Evolutionary conservation across 164 flowering plant species (phyloP).

Genomic region (Echeveria elegans): DNA sequence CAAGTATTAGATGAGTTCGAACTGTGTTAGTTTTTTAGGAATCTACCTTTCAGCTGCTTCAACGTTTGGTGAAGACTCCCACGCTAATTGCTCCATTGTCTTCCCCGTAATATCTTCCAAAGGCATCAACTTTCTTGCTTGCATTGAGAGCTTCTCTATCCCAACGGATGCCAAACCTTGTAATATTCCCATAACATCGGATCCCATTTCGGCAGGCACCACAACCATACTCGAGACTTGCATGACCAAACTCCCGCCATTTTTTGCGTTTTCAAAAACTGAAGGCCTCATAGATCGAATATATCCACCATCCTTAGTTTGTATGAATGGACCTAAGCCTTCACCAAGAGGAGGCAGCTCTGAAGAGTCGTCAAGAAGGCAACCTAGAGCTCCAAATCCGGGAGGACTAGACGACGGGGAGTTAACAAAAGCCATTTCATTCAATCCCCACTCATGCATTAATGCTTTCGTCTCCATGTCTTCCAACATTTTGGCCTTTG

Average conservation of each 20-base stretch:
- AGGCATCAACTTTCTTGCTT: slow-evolving; percentile 88
- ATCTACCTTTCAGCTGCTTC: slow-evolving; percentile 65
- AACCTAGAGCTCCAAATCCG: slow-evolving; percentile 67
- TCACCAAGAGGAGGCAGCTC: slow-evolving; percentile 76
- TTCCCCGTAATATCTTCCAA: slow-evolving; percentile 85
- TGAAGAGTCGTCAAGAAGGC: slow-evolving; percentile 45
- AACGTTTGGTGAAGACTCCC: slow-evolving; percentile 53
- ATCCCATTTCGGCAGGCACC: slow-evolving; percentile 95
- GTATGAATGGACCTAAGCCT: slow-evolving; percentile 73
- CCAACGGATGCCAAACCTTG: slow-evolving; percentile 81
- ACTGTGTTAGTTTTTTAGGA: background rate
- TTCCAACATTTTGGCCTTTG: slow-evolving; percentile 61
- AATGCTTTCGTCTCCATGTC: slow-evolving; percentile 73
- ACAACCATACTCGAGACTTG: slow-evolving; percentile 92
- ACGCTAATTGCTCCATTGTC: slow-evolving; percentile 76
- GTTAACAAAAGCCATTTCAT: slow-evolving; percentile 60
- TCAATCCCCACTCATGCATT: slow-evolving; percentile 92
- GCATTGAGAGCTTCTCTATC: slow-evolving; percentile 83
- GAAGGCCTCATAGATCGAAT: slow-evolving; percentile 84
- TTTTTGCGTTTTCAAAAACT: slow-evolving; percentile 53
- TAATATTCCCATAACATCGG: slow-evolving; percentile 69
- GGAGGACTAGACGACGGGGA: slow-evolving; percentile 45
- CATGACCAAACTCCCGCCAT: slow-evolving; percentile 65
- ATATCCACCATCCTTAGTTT: slow-evolving; percentile 80
- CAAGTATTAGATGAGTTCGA: background rate